Evolutionary conservation across 2,329 filamentous ascomycete genomes (phyloP).

Genomic region (Purpureocillium lavendulum): DNA sequence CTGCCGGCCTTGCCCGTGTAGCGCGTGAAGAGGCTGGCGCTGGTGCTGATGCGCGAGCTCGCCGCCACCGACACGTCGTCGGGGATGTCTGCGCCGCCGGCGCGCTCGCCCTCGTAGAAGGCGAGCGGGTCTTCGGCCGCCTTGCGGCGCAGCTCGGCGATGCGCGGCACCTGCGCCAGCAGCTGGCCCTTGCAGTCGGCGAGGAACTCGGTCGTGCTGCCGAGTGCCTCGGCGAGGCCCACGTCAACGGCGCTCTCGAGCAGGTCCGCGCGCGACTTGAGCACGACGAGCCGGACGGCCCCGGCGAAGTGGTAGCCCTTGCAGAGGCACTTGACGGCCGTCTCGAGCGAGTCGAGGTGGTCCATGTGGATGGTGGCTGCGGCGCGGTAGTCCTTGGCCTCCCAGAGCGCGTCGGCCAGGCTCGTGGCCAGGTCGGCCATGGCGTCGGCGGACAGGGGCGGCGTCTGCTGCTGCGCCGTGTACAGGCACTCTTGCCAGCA

Average conservation of each 20-base stretch:
- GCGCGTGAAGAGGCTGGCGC: slow-evolving; percentile 83
- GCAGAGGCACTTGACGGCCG: slow-evolving; percentile 71
- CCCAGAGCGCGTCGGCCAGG: slow-evolving; percentile 70
- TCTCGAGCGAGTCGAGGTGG: slow-evolving; percentile 64
- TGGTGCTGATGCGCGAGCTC: slow-evolving; percentile 68
- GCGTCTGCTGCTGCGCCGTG: slow-evolving; percentile 58
- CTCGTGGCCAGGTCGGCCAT: slow-evolving; percentile 61
- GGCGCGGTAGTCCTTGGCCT: slow-evolving; percentile 74
- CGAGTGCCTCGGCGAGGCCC: slow-evolving; percentile 72
- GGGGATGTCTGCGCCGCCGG: slow-evolving; percentile 61
- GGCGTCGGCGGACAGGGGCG: slow-evolving; percentile 51
- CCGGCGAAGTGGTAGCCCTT: slow-evolving; percentile 82
- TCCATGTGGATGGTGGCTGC: slow-evolving; percentile 77
- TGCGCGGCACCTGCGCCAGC: slow-evolving; percentile 73
- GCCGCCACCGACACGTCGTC: slow-evolving; percentile 90
- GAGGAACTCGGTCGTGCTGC: slow-evolving; percentile 79
- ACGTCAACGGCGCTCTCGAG: slow-evolving; percentile 64
- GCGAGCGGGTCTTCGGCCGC: slow-evolving; percentile 78
- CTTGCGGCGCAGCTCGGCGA: slow-evolving; percentile 71
- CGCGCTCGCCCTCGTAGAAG: slow-evolving; percentile 75
- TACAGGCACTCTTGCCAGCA: slow-evolving; percentile 90
- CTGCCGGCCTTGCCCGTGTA: slow-evolving; percentile 67
- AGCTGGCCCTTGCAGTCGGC: slow-evolving; percentile 88
- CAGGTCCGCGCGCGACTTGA: slow-evolving; percentile 51
- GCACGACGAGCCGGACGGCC: slow-evolving; percentile 69